phyloP scores from a whole-genome alignment of 106 monocot species.

The Chionographis japonica region DNA sequence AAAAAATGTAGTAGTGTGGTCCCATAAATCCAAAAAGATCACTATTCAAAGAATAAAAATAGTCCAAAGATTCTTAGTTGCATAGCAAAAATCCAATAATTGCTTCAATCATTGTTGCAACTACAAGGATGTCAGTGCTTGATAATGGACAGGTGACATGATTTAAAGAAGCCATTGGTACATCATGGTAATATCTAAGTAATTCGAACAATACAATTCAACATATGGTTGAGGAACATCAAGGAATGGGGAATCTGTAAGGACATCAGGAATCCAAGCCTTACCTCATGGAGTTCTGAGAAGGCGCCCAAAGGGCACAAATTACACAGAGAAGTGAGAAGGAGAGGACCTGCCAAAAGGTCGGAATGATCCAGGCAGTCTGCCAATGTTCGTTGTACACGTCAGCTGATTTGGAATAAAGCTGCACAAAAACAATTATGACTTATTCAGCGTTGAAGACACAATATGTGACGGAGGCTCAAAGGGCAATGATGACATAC shows the following conservation, averaged over 20 bases:
- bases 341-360: constrained; percentile 52
- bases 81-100: too few relatives aligned
- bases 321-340: constrained; percentile 45
- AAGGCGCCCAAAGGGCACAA: constrained; percentile 48
- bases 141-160: neutral
- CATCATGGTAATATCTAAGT: too few relatives aligned
- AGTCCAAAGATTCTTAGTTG: too few relatives aligned
- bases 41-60: too few relatives aligned
- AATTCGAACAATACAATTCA: too few relatives aligned
- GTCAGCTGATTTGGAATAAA: constrained; percentile 52
- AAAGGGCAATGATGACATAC: too few relatives aligned
- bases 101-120: too few relatives aligned
- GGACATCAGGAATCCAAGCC: neutral
- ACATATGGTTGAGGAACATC: too few relatives aligned
- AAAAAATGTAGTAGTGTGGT: too few relatives aligned
- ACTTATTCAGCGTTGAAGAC: neutral
- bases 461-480: neutral
- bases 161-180: too few relatives aligned
- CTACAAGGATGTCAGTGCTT: too few relatives aligned
- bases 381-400: constrained; percentile 50
- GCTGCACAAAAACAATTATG: constrained; percentile 13
- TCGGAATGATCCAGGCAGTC: constrained; percentile 51
- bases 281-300: constrained; percentile 53
- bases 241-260: neutral
- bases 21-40: too few relatives aligned